phyloP scores from a whole-genome alignment of 2,329 filamentous ascomycete genomes.

The Chrysosporium keratinophilum region DNA sequence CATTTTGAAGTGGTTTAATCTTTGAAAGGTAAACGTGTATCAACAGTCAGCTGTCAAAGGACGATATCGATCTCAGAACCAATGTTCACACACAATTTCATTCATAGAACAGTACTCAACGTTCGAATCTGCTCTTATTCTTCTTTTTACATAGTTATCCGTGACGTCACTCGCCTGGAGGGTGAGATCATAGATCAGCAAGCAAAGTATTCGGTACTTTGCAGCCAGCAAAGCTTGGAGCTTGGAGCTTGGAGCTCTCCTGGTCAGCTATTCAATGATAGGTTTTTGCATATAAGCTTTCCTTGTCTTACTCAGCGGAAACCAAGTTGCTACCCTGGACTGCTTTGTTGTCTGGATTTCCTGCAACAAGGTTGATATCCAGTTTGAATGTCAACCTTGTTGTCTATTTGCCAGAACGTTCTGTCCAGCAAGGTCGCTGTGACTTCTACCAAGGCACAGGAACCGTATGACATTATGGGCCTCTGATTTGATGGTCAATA shows the following conservation, averaged over 20 bases:
- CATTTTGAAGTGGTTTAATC: constrained; percentile 1
- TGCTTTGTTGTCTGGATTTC: no score
- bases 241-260: no score
- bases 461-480: not conserved
- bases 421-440: not conserved
- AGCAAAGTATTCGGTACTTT: not conserved
- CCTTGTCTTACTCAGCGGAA: no score
- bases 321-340: no score
- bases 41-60: no score
- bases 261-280: not conserved
- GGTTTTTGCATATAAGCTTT: not conserved
- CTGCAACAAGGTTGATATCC: not conserved
- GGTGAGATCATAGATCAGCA: constrained; percentile 3
- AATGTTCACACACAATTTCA: not conserved
- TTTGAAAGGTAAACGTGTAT: not conserved
- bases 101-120: not conserved
- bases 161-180: constrained; percentile 3
- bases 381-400: not conserved
- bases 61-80: not conserved
- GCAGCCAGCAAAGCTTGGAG: not conserved
- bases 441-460: not conserved
- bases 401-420: not conserved
- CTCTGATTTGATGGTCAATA: no score
- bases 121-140: not conserved
- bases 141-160: not conserved